Evolutionary conservation across 2,329 filamentous ascomycete species (phyloP).

Genomic region (Orbilia javanica): DNA sequence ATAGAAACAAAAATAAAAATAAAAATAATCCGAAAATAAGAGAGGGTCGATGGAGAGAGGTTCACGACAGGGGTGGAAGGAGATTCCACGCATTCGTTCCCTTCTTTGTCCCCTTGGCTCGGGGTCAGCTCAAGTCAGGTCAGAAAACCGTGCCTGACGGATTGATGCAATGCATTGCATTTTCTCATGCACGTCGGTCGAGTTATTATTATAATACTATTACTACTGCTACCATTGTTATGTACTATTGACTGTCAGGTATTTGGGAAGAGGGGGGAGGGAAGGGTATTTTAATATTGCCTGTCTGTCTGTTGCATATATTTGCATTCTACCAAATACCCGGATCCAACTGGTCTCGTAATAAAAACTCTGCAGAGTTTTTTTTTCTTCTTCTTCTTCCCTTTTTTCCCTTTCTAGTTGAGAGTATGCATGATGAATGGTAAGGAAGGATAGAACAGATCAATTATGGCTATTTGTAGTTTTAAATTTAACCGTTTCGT

Average conservation of each 20-base stretch:
- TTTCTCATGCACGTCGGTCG: background rate
- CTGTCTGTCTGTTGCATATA: background rate
- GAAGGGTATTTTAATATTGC: background rate
- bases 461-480: background rate
- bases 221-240: no score
- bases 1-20: no score
- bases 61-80: background rate
- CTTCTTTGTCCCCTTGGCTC: background rate
- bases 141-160: background rate
- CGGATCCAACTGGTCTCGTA: background rate
- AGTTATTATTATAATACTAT: background rate
- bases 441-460: no score
- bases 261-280: background rate
- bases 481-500: background rate
- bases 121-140: no score
- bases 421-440: no score
- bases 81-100: background rate
- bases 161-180: background rate
- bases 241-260: background rate
- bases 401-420: no score
- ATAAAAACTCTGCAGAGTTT: background rate
- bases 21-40: no score
- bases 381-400: background rate
- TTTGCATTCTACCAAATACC: conserved; percentile 12
- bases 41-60: background rate